These are phyloP conservation scores for Cyberlindnera bimundalis DNA, from an alignment of 805 yeast species.

Conservation along the genomic window DNA sequence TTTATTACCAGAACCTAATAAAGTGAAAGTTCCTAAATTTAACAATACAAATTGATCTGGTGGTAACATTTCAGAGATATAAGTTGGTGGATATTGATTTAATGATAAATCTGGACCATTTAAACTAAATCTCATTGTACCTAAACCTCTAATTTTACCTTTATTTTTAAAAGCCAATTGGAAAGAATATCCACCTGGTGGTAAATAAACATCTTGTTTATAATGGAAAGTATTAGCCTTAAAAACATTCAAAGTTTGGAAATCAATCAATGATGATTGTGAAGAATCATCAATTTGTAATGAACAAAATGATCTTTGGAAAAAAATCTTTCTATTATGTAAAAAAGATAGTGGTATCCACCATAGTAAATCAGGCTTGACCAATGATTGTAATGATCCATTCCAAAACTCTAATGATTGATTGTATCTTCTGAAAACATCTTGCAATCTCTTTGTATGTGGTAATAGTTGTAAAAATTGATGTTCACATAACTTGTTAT, in stretches of 20 bases:
- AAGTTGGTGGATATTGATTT: slow-evolving; percentile 47
- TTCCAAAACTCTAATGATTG: slow-evolving; percentile 31
- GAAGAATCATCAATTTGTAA: slow-evolving; percentile 25
- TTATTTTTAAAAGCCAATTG: slow-evolving; percentile 18
- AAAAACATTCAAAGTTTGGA: background rate
- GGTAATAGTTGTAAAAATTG: slow-evolving; percentile 29
- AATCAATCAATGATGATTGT: background rate
- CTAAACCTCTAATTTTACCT: slow-evolving; percentile 39
- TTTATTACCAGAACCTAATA: slow-evolving; percentile 20
- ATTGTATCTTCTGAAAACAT: slow-evolving; percentile 3
- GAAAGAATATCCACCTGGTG: slow-evolving; percentile 22
- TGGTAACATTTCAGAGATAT: slow-evolving; percentile 56
- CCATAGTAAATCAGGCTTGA: slow-evolving; percentile 37
- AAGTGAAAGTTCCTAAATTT: slow-evolving; percentile 45
- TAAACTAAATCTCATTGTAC: slow-evolving; percentile 38
- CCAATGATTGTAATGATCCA: slow-evolving; percentile 35
- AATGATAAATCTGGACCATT: background rate
- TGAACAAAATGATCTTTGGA: slow-evolving; percentile 34
- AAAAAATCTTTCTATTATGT: slow-evolving; percentile 50
- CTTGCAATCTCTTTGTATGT: background rate
- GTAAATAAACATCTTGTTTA: slow-evolving; percentile 8
- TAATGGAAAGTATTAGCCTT: slow-evolving; percentile 12
- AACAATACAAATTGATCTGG: slow-evolving; percentile 46
- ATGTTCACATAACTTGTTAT: slow-evolving; percentile 47
- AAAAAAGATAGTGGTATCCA: slow-evolving; percentile 46